A percentile compares a stretch with the other conserved stretches of the same genome.
These are phyloP conservation scores for Botrytis elliptica DNA, from an alignment of 2,329 filamentous ascomycete species.

Conservation along the genomic window DNA sequence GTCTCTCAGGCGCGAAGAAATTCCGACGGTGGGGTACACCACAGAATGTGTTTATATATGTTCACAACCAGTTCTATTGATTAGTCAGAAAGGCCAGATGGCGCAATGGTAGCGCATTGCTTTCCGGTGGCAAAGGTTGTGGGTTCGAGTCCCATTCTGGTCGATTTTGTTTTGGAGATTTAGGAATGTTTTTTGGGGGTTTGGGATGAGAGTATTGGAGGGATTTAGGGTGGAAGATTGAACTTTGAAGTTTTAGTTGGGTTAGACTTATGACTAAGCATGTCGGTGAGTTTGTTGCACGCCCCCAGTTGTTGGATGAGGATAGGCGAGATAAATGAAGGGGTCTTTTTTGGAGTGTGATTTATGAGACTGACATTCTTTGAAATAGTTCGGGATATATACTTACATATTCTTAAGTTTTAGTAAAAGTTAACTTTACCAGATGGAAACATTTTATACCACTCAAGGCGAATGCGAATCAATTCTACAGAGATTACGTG, in stretches of 20 bases:
- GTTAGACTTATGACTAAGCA: neutral
- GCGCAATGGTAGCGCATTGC: slow-evolving; percentile 35
- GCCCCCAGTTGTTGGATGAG: neutral
- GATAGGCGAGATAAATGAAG: neutral
- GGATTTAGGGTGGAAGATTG: neutral
- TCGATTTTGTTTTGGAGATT: slow-evolving; percentile 18
- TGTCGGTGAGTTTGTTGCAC: neutral
- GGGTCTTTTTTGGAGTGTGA: neutral
- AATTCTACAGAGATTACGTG: neutral
- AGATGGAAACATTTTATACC: neutral
- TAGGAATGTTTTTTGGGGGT: neutral
- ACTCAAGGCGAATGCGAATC: neutral
- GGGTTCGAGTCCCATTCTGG: slow-evolving; percentile 33
- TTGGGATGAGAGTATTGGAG: neutral
- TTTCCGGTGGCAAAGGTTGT: slow-evolving; percentile 37
- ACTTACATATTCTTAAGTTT: neutral
- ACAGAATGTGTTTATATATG: neutral
- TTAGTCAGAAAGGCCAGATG: slow-evolving; percentile 22
- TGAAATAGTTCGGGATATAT: neutral
- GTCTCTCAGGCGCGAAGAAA: neutral
- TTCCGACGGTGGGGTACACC: neutral
- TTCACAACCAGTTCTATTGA: rapidly evolving
- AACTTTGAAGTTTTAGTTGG: neutral
- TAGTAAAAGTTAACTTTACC: neutral
- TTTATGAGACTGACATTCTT: neutral